Base-by-base conservation (phyloP, 139 green algal species). In the Mesotaenium endlicherianum region DNA sequence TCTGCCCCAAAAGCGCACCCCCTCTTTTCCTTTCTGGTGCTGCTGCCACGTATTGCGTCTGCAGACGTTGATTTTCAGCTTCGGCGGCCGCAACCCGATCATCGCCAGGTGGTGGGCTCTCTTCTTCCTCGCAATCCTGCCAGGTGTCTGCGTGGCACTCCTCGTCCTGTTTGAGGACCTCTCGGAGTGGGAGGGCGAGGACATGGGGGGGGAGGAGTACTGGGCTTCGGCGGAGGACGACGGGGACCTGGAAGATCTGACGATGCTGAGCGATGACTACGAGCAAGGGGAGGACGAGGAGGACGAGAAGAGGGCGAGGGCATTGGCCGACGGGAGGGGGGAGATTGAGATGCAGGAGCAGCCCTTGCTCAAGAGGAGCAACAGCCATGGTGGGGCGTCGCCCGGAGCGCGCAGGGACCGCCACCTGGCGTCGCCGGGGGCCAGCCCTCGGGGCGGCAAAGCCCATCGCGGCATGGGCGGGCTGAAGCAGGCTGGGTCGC, bases 161-260 rank as follows among this genome's bases (percentile, higher is more conserved):
- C 36, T 85, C 3, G 26, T 85, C 20, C 50, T 85, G 14, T 85
- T 75, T 55, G 79, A 85, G 40, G 79, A 85, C 49, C 31, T 84
- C 8, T 3, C 42, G 45, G 77, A 84, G 3, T 84, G 77, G 77
- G 77, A 84, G 57, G 77, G 57, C 38, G 77, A 82, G 45, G 44
- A 82, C 6, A 50, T 72, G 42, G 30, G 6, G 20, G n/a, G 3
- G 30, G 75, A 11, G 26, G 75, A 36, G 26, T 72, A 38, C 4
- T 72, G 36, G 60, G 31, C 4, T 31, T 31, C 3, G 36, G 44
- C 53, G 40, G 75, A 16, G 31, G 75, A 31, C 17, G 43, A 71
- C 42, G 50, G 26, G 59, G 75, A 47, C 5, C 30, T 82, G 39
- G 75, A 82, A 75, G 44, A 20, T 6, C 34, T 6, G 45, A 31